Base-by-base conservation (phyloP, 306 rosid genomes). In the Sesbania bispinosa region DNA sequence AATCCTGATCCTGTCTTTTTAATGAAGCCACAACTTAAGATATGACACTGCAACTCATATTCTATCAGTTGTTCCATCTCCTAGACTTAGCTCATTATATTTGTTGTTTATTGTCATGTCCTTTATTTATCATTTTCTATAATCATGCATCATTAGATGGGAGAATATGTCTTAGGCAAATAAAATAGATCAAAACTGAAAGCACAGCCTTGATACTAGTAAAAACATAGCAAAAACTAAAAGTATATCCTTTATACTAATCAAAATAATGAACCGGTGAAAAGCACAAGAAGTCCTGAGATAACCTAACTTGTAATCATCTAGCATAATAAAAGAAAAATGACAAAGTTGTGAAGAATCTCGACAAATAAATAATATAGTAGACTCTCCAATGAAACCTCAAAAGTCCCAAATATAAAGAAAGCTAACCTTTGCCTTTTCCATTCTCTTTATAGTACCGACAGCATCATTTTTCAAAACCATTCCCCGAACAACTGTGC, bases 401-500 rank as follows among this genome's bases (percentile, higher is more conserved):
- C 26, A 51, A 29, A 47, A 48, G 15, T 62, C 73, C 71, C 63
- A 62, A 62, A 19, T 36, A 13, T 19, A 54, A 1, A 75, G 61
- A 67, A 36, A 33, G 11, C 85, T 41, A 45, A 91, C 99, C 97
- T 95, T 95, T 27, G 99, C 93, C 80, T 91, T 95, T 79, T 86
- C 96, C 2, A 68, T 69, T 51, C 38, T 78, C 86, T 91, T 95
- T 54, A 89, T 86, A 59, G 87, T 88, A 42, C 99, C 99, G n/a
- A 82, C 82, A n/a, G 99, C 89, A 77, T 95, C 99, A 55, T 6
- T 86, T 83, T 84, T 95, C 85, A 91, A 81, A 76, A 87, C 87
- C 97, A 95, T 86, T 43, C 99, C 99, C 8, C 81, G 79, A 30
- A 95, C 99, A 35, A 95, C 89, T 8, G 90, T 74, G 77, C 93